A percentile compares a stretch with the other conserved stretches of the same genome.
Conservation (phyloP, 352 stramenopile species). For the Phytophthora agathidicida region DNA sequence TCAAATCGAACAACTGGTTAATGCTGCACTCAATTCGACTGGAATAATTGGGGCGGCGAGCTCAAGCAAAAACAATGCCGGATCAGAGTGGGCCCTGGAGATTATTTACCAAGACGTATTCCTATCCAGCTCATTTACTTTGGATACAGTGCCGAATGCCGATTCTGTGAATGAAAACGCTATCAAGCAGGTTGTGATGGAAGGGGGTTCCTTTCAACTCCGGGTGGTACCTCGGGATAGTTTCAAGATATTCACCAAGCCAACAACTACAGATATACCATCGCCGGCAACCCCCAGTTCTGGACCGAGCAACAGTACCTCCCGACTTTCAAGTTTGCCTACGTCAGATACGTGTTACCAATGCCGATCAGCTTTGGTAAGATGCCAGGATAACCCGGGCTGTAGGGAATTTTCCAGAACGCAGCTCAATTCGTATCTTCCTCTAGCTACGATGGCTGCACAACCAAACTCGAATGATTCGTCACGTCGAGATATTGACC, state of each 20-base stretch:
- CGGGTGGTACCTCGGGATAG: constrained; percentile 5
- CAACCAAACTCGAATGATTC: background rate
- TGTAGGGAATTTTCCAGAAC: background rate
- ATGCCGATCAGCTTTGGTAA: background rate
- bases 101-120: constrained; percentile 24
- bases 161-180: background rate
- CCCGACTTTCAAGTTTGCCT: background rate
- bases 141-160: background rate
- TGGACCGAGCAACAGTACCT: no score
- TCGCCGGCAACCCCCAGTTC: no score
- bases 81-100: constrained; percentile 14
- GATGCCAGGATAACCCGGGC: background rate
- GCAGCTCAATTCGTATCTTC: background rate
- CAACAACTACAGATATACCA: background rate
- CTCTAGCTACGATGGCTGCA: background rate
- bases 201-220: constrained; percentile 12
- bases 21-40: background rate
- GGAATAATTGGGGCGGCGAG: background rate
- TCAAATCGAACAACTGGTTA: constrained; percentile 1
- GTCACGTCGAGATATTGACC: background rate
- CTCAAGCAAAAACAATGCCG: background rate
- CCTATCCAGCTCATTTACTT: constrained; percentile 4
- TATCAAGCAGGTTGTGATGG: constrained; percentile 23
- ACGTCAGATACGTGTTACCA: background rate
- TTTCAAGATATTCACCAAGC: constrained; percentile 1